Conservation (phyloP, 305 asterid species). For the Stenogyne calaminthoides region DNA sequence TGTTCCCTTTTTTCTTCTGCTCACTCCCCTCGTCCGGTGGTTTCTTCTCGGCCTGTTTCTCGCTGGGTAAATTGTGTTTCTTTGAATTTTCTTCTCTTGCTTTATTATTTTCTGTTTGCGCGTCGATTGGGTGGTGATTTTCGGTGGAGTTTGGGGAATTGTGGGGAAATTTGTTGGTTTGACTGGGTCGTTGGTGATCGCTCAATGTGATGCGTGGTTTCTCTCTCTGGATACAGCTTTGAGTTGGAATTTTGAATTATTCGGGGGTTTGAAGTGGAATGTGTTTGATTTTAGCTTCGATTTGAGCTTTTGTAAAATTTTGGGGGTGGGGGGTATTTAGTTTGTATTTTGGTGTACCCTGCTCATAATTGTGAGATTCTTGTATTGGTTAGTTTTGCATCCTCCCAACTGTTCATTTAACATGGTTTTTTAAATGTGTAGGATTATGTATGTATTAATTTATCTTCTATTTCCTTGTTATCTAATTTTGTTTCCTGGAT, state of each 20-base stretch:
- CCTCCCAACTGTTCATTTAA: neutral
- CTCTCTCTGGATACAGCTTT: neutral
- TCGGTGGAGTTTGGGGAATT: constrained; percentile 21
- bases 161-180: constrained; percentile 25
- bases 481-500: neutral
- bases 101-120: neutral
- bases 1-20: constrained; percentile 15
- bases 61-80: constrained; percentile 35
- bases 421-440: neutral
- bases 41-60: constrained; percentile 16
- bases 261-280: constrained; percentile 21
- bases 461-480: neutral
- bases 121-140: constrained; percentile 17
- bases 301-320: neutral
- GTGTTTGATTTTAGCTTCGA: constrained; percentile 18
- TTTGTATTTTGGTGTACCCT: constrained; percentile 15
- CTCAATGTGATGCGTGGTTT: constrained; percentile 29
- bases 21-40: constrained; percentile 16
- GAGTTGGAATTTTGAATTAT: constrained; percentile 9
- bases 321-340: constrained; percentile 2
- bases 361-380: constrained; percentile 19
- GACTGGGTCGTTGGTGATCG: constrained; percentile 32
- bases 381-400: constrained; percentile 1
- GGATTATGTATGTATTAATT: constrained; percentile 4
- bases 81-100: constrained; percentile 13